Base-by-base conservation (phyloP, 1,284 basidiomycete species). In the Trichosporon coremiiforme region DNA sequence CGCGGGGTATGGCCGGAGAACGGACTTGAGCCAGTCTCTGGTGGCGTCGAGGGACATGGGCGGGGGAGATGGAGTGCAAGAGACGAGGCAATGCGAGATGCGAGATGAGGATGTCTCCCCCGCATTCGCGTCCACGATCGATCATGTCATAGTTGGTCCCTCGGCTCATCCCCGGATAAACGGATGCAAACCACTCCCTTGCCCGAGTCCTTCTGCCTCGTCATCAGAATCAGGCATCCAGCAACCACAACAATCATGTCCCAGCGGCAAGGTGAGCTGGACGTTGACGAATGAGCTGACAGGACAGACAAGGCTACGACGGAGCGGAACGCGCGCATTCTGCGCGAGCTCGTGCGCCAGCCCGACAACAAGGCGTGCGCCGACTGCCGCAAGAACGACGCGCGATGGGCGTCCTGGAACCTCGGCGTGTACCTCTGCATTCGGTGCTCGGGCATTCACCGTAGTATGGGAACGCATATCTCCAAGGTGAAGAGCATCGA, bases 351-450 rank as follows among this genome's bases (percentile, higher is more conserved):
- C 38, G 88, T 97, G 68, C 95, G 92, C 82, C 86, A 86, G 65
- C 91, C 93, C 25, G 94, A 96, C 75, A 99, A 98, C 86, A 98
- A 96, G 85, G 83, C 91, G 22, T 98, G 95, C 77, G 92, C 92
- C 0, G 94, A 97, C 80, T 97, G 94, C 85, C 94, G 95, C 81
- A 89, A 90, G 75, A 95, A 96, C 83, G 96, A 98, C 86, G 93
- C 96, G 47, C 87, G 96, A 79, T 99, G 96, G 96, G 96, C 96
- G 22, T 95, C 94, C 1, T 98, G 95, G 93, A 99, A 98, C 82
- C 84, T 98, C 35, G 95, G 95, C 36, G 91, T 94, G 2, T 97
- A 93, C 80, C 86, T 98, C 50, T 99, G 96, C 82, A 98, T 99
- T 76, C 89, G 96, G 71, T 99, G 96, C 85, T 98, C 95, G n/a